These are phyloP conservation scores for Spatholobus suberectus DNA, from an alignment of 306 rosid genomes.

Conservation along the genomic window DNA sequence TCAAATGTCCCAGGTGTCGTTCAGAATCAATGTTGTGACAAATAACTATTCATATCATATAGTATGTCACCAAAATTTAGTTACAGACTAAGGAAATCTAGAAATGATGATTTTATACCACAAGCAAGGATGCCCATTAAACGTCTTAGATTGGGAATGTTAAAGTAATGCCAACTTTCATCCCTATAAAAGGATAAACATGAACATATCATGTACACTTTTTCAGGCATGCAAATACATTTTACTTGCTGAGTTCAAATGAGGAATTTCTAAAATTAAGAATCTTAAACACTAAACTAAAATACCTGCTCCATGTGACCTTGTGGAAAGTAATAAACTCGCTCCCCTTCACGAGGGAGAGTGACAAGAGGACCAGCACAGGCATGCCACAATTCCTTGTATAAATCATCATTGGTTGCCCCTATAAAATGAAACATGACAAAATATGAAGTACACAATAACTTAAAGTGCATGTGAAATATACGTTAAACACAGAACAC, in stretches of 20 bases:
- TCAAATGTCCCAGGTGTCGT: not conserved
- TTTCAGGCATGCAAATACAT: not conserved
- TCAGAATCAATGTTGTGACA: not conserved
- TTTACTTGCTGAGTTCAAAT: not conserved
- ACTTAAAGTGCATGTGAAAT: not conserved
- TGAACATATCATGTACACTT: not conserved
- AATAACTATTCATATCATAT: not conserved
- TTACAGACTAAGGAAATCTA: not conserved
- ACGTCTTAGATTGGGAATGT: not conserved
- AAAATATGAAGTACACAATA: not conserved
- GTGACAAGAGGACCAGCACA: conserved; percentile 27
- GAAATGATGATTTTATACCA: not conserved
- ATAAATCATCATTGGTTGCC: conserved; percentile 19
- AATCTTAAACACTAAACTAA: not conserved
- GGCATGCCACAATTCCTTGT: conserved; percentile 25
- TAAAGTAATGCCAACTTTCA: not conserved
- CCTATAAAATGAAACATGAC: not conserved
- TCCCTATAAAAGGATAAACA: not conserved
- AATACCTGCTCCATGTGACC: conserved; percentile 34
- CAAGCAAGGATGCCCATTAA: not conserved
- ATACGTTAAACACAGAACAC: not conserved
- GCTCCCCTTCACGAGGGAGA: conserved; percentile 27
- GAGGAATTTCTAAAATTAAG: not conserved
- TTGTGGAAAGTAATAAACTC: conserved; percentile 26
- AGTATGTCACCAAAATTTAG: not conserved